A percentile compares a stretch with the other conserved stretches of the same genome.
phyloP scores from a whole-genome alignment of 176 grass and related monocot species.

The Eragrostis curvula region DNA sequence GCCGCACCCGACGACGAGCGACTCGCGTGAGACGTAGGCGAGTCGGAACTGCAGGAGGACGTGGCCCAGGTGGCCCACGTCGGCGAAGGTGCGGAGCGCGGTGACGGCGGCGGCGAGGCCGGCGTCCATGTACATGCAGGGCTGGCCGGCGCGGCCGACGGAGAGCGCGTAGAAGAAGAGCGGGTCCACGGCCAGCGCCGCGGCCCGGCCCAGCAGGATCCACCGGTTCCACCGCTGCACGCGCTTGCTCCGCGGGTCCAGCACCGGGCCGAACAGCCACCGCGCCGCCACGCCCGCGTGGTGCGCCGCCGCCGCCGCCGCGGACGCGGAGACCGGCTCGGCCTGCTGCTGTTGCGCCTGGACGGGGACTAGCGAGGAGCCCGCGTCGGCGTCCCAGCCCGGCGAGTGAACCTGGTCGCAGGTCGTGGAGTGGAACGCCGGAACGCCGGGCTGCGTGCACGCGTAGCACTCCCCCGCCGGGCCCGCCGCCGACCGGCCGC shows the following conservation, averaged over 20 bases:
- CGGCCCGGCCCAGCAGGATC: conserved; percentile 76
- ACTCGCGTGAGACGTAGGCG: conserved; percentile 93
- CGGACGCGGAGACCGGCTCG: not conserved
- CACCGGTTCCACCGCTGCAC: conserved; percentile 89
- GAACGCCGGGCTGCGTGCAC: conserved; percentile 91
- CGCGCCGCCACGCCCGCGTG: conserved; percentile 44
- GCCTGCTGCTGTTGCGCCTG: conserved; percentile 51
- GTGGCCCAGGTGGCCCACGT: conserved; percentile 72
- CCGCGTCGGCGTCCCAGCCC: conserved; percentile 89
- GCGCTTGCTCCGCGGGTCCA: conserved; percentile 81
- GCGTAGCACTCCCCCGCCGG: conserved; percentile 81
- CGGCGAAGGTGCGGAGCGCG: conserved; percentile 70
- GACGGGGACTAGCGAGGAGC: conserved; percentile 90
- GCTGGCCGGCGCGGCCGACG: conserved; percentile 48
- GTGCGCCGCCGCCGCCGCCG: conserved; percentile 19
- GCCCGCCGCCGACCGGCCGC: not conserved
- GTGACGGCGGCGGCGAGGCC: conserved; percentile 64
- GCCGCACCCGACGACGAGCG: conserved; percentile 90
- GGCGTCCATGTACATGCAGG: conserved; percentile 69
- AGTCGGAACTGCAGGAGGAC: conserved; percentile 90
- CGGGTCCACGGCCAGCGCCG: conserved; percentile 78
- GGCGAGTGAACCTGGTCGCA: conserved; percentile 88
- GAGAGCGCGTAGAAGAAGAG: conserved; percentile 97
- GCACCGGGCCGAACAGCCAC: conserved; percentile 73
- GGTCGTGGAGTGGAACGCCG: conserved; percentile 91